Evolutionary conservation across 371 early-diverging fungal genomes (phyloP), one percentile per base, ranked within the genome.

Genomic region (Mucor sp.): DNA sequence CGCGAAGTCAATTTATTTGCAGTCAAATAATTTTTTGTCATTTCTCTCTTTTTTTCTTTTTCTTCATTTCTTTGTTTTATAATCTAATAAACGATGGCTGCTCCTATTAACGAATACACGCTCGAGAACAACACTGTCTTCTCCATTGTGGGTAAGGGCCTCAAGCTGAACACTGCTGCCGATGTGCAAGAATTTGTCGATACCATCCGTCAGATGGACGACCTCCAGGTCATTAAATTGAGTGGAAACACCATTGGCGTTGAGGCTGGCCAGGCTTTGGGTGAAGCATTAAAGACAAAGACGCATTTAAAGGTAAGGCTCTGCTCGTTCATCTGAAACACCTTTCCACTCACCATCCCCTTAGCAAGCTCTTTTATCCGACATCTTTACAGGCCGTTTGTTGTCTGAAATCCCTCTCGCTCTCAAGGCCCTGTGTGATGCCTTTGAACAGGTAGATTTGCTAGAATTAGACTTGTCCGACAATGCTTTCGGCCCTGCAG

Each of bases 401-500:
- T 85, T 90, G 76, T 87, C 90, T 57, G 97, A 97, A 79, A 95
- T 99, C 65, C 96, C 96, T 53, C 82, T 82, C 41, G 90, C 92
- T 39, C 77, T 98, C 41, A 90, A 90, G 43, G 91, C 93, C 19
- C 78, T 99, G 27, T 92, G 93, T 59, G 93, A 92, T 65, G 95
- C 96, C 1, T 82, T 97, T 60, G 85, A 86, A 60, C 89, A 94
- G 66, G 85, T 88, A 23, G 72, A 87, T 50, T 85, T 98, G 35
- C 74, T 87, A 23, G 91, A 92, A 68, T 83, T 98, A 50, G 92
- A 97, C 80, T 74, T 97, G 39, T 93, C 93, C n/a, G 98, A 99
- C 79, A 99, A 99, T 69, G 99, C 99, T 3, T 99, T 99, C 80
- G 99, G 99, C 3, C 98, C 97, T 19, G 90, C 92, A 58, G 98